Conservation (phyloP, 169 alveolate genomes). For the Cryptosporidium ubiquitum region DNA sequence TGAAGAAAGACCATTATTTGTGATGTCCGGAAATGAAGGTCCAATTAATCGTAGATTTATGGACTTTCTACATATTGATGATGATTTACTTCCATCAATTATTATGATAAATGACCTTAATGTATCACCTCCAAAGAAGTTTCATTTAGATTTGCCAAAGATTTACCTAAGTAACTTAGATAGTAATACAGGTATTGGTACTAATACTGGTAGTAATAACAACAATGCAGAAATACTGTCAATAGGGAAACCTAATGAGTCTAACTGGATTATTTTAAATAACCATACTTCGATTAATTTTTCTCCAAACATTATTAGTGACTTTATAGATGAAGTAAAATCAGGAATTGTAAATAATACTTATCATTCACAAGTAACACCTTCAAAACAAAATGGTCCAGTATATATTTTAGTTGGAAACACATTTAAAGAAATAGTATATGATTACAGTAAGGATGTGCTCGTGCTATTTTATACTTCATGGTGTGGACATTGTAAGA, state of each 20-base stretch:
- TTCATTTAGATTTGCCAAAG: conserved; percentile 33
- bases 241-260: conserved; percentile 24
- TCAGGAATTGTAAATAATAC: conserved; percentile 25
- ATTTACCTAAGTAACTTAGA: conserved; percentile 8
- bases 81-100: conserved; percentile 36
- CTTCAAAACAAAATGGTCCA: conserved; percentile 72
- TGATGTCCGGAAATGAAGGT: conserved; percentile 65
- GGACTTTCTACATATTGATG: conserved; percentile 62
- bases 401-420: conserved; percentile 83
- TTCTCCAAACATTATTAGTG: conserved; percentile 46
- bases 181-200: background rate
- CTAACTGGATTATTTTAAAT: conserved; percentile 48
- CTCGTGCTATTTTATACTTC: conserved; percentile 90
- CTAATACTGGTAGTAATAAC: background rate
- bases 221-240: background rate
- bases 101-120: conserved; percentile 24
- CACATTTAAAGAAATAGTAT: conserved; percentile 82
- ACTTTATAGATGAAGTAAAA: conserved; percentile 56
- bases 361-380: conserved; percentile 32
- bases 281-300: conserved; percentile 51
- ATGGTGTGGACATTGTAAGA: conserved; percentile 92
- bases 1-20: conserved; percentile 25
- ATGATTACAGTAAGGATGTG: conserved; percentile 82
- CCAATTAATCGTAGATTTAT: conserved; percentile 61
- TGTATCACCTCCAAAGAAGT: conserved; percentile 63